phyloP scores from a whole-genome alignment of 768 basidiomycete genomes.

The Pilatotrama ljubarskyi region DNA sequence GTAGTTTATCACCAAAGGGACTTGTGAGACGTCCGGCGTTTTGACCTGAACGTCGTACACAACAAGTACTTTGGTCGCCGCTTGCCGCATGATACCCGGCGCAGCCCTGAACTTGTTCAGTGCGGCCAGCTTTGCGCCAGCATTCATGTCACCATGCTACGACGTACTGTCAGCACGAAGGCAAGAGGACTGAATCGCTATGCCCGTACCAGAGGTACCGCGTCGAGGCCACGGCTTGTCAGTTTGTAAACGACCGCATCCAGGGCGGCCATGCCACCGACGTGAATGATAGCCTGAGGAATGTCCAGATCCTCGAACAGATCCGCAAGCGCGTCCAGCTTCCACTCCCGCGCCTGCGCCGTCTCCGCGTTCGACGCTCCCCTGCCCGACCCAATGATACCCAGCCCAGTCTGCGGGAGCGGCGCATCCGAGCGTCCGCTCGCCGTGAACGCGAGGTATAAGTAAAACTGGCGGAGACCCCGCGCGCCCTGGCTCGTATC shows the following conservation, averaged over 20 bases:
- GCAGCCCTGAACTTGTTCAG: slow-evolving; percentile 80
- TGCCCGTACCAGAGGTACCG: slow-evolving; percentile 77
- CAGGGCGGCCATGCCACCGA: slow-evolving; percentile 83
- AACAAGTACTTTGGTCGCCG: slow-evolving; percentile 75
- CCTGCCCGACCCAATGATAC: slow-evolving; percentile 93
- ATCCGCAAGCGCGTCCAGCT: slow-evolving; percentile 88
- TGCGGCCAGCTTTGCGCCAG: slow-evolving; percentile 75
- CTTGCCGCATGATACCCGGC: slow-evolving; percentile 60
- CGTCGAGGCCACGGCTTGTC: slow-evolving; percentile 81
- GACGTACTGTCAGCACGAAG: slow-evolving; percentile 16
- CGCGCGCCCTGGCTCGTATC: slow-evolving; percentile 73
- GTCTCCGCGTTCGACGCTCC: slow-evolving; percentile 80
- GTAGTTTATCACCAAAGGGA: slow-evolving; percentile 95
- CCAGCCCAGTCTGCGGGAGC: slow-evolving; percentile 53
- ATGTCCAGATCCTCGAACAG: slow-evolving; percentile 87
- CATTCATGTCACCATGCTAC: slow-evolving; percentile 93
- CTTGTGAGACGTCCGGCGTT: slow-evolving; percentile 82
- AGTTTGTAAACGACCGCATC: slow-evolving; percentile 92
- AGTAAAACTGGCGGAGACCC: slow-evolving; percentile 91
- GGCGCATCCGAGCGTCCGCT: slow-evolving; percentile 63
- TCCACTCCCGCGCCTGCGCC: slow-evolving; percentile 89
- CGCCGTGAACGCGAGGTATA: slow-evolving; percentile 94
- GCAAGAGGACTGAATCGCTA: neutral
- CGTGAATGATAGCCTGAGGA: slow-evolving; percentile 80
- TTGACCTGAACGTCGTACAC: slow-evolving; percentile 95